Evolutionary conservation across 495 filamentous ascomycete species (phyloP).

Genomic region (Penicillium nucicola): DNA sequence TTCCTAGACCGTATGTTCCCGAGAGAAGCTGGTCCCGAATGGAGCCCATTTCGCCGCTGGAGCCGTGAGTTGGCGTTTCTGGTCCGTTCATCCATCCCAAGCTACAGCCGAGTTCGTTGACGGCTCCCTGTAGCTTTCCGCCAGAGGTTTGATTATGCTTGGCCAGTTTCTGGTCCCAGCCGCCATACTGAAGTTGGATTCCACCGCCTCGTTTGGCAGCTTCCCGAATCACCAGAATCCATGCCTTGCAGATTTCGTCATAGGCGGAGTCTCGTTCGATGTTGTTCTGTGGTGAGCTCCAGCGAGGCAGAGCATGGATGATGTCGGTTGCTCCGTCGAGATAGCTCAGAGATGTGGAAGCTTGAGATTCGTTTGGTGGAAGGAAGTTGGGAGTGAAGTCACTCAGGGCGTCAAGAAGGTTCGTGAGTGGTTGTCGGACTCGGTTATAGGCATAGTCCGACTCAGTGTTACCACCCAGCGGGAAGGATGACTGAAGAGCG

Average conservation of each 20-base stretch:
- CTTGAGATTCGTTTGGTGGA: slow-evolving; percentile 82
- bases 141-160: slow-evolving; percentile 88
- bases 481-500: slow-evolving; percentile 74
- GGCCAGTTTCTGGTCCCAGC: slow-evolving; percentile 85
- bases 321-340: slow-evolving; percentile 86
- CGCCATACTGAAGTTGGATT: slow-evolving; percentile 84
- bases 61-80: slow-evolving; percentile 42
- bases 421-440: slow-evolving; percentile 74
- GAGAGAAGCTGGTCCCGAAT: slow-evolving; percentile 77
- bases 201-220: slow-evolving; percentile 88
- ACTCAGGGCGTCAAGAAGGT: slow-evolving; percentile 81
- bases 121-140: slow-evolving; percentile 76
- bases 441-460: slow-evolving; percentile 96
- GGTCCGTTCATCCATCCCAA: slow-evolving; percentile 72
- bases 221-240: slow-evolving; percentile 88
- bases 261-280: slow-evolving; percentile 92
- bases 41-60: slow-evolving; percentile 53
- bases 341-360: slow-evolving; percentile 74
- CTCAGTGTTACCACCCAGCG: slow-evolving; percentile 74
- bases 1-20: slow-evolving; percentile 68
- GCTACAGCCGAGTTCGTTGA: slow-evolving; percentile 68
- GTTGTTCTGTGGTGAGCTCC: slow-evolving; percentile 80
- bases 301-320: slow-evolving; percentile 83
- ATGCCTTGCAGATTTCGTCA: slow-evolving; percentile 91
- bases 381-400: slow-evolving; percentile 96